Evolutionary conservation across 805 yeast species (phyloP), one percentile per base, ranked within the genome.

Genomic region (Ogataea pini): DNA sequence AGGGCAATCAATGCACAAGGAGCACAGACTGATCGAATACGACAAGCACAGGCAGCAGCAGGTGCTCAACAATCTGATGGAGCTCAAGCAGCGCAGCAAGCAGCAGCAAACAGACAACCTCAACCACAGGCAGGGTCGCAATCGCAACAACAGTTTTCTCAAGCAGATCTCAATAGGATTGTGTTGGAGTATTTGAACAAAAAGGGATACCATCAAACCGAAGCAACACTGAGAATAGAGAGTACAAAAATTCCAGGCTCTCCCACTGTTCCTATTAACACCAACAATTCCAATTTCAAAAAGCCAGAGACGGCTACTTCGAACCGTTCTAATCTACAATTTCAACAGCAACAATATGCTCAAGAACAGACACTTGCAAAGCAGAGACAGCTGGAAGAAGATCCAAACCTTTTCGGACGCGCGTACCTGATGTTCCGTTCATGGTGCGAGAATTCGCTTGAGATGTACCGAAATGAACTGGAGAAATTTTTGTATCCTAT

Each of bases 191-290:
- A 92, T 60, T 76, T 94, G 56, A 86, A 84, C 65, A 92, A 94
- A 61, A 90, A 91, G 65, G 99, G 99, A 2, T 94, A 89, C 62
- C 91, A 87, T 57, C 82, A 85, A 57, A 92, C 99, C 0, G 99
- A 94, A 65, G 90, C 96, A 2, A 88, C 91, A 85, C 76, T 94
- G 42, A 79, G 99, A 52, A 81, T 90, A 52, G 99, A 94, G 65
- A 79, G 85, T 54, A 76, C 89, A 0, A 82, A 85, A 50, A 76
- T 77, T 6, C 77, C 82, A 1, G 70, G 70, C 6, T 72, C 78
- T 1, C 77, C 79, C 6, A 71, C 83, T 10, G 70, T 69, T 1
- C 73, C 82, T 1, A 72, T 80, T 13, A 71, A 68, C 10, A 77
- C 86, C 1, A 65, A 76, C 3, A 76, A 67, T 57, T 72, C 74